Evolutionary conservation across 805 yeast species (phyloP).

Genomic region (Blastobotrys mokoenaii): DNA sequence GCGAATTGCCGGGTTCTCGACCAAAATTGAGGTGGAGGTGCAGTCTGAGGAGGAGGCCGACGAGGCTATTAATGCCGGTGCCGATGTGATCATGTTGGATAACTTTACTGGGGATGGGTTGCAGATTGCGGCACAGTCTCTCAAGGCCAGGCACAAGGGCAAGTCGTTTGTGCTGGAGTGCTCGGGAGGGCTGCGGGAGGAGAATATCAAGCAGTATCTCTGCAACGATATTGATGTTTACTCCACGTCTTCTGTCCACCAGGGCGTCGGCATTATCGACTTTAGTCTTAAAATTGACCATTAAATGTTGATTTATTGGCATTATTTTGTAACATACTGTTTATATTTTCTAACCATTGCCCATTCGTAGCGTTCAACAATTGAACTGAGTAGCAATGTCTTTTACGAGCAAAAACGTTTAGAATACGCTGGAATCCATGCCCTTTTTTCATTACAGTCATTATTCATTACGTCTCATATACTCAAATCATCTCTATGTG

Average conservation of each 20-base stretch:
- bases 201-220: conserved; percentile 56
- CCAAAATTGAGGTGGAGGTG: conserved; percentile 89
- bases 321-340: too few species aligned
- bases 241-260: conserved; percentile 86
- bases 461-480: background rate
- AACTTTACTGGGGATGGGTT: conserved; percentile 67
- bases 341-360: too few species aligned
- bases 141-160: conserved; percentile 48
- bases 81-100: conserved; percentile 92
- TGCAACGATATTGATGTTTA: conserved; percentile 80
- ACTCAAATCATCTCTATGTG: conserved; percentile 2
- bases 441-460: too few species aligned
- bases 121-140: conserved; percentile 50
- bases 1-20: conserved; percentile 76
- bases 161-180: conserved; percentile 66
- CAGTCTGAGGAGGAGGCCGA: conserved; percentile 76
- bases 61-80: conserved; percentile 92
- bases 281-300: conserved; percentile 69
- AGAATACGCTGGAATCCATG: too few species aligned
- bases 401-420: too few species aligned
- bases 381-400: too few species aligned
- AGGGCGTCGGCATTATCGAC: conserved; percentile 78
- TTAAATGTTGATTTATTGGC: conserved; percentile 8
- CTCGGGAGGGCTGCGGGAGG: conserved; percentile 77
- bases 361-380: too few species aligned